A percentile compares a stretch with the other conserved stretches of the same genome.
Evolutionary conservation across 805 yeast genomes (phyloP).

Genomic region (Metschnikowia arizonensis): DNA sequence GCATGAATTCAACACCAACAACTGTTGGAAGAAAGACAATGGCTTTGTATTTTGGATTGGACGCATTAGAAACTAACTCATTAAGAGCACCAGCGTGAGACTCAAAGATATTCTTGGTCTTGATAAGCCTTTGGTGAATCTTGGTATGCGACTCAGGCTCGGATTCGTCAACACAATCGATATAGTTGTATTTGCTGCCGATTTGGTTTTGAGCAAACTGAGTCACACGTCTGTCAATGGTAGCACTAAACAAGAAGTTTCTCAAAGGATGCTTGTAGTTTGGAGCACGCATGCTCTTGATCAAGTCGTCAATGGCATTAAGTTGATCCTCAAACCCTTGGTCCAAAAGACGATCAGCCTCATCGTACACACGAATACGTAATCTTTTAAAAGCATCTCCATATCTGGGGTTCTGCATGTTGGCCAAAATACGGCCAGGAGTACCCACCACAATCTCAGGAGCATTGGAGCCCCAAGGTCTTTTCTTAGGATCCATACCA

Average conservation of each 20-base stretch:
- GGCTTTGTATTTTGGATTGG: conserved; percentile 56
- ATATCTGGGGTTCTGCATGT: conserved; percentile 44
- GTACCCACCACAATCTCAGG: conserved; percentile 79
- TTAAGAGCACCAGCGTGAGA: conserved; percentile 55
- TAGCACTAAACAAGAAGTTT: conserved; percentile 82
- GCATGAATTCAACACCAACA: conserved; percentile 57
- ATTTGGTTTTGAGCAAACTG: conserved; percentile 58
- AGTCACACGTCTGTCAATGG: conserved; percentile 67
- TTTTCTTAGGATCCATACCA: conserved; percentile 45
- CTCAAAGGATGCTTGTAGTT: conserved; percentile 39
- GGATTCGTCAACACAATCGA: conserved; percentile 71
- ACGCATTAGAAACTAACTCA: conserved; percentile 37
- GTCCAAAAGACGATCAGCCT: conserved; percentile 84
- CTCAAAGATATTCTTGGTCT: conserved; percentile 53
- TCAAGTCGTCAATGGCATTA: conserved; percentile 48
- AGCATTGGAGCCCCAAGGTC: conserved; percentile 23
- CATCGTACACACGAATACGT: conserved; percentile 73
- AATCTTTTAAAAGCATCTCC: conserved; percentile 50
- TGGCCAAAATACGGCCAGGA: conserved; percentile 78
- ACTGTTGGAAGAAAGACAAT: conserved; percentile 82
- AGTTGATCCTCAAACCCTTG: conserved; percentile 73
- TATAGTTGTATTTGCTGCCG: conserved; percentile 49
- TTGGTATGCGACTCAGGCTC: conserved; percentile 75
- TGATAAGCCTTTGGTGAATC: conserved; percentile 63
- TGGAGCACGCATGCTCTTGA: conserved; percentile 35